phyloP scores from a whole-genome alignment of 2,329 filamentous ascomycete genomes.

The Davidsoniella eucalypti region DNA sequence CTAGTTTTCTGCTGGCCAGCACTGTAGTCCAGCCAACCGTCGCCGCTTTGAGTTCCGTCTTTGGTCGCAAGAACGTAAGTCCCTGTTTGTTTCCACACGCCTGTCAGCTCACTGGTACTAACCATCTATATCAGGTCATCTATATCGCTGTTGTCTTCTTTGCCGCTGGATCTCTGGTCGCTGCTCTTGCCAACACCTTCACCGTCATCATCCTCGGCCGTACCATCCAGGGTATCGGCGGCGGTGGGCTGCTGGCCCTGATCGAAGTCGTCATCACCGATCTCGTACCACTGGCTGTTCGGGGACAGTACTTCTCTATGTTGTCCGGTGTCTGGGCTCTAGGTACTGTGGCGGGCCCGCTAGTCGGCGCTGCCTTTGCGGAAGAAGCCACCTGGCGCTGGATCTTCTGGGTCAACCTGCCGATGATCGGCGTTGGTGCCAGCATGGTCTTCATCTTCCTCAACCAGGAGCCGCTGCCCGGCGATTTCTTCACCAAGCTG shows the following conservation, averaged over 20 bases:
- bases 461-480: conserved; percentile 15
- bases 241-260: conserved; percentile 21
- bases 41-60: conserved; percentile 22
- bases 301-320: conserved; percentile 25
- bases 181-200: conserved; percentile 20
- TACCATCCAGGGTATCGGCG: conserved; percentile 22
- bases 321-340: conserved; percentile 34
- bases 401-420: conserved; percentile 23
- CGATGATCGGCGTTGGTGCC: conserved; percentile 17
- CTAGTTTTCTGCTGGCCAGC: conserved; percentile 50
- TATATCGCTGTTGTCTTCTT: conserved; percentile 21
- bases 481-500: conserved; percentile 14
- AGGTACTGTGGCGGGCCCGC: conserved; percentile 27
- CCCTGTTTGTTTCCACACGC: too few species aligned
- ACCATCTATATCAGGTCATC: conserved; percentile 14
- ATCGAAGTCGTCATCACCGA: conserved; percentile 22
- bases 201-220: conserved; percentile 20
- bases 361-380: conserved; percentile 17
- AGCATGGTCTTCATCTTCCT: conserved; percentile 17
- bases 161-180: conserved; percentile 25
- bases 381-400: conserved; percentile 18
- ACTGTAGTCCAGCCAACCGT: conserved; percentile 40
- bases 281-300: conserved; percentile 25
- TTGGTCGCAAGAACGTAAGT: conserved; percentile 19
- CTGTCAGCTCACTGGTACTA: background rate